These are phyloP conservation scores for Penicillium samsonianum DNA, from an alignment of 495 filamentous ascomycete genomes.

Conservation along the genomic window DNA sequence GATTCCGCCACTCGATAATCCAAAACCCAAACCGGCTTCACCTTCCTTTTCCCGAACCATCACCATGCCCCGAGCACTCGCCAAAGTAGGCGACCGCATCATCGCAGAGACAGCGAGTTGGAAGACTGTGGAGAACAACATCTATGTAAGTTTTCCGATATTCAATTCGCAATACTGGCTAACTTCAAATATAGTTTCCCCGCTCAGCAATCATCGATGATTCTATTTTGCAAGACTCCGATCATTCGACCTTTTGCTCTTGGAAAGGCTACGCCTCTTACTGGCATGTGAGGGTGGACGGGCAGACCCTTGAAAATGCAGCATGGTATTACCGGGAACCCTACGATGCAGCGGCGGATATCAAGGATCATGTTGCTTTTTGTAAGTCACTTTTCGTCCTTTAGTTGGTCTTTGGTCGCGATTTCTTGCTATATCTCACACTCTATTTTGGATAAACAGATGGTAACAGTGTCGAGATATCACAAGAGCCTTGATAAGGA, in stretches of 20 bases:
- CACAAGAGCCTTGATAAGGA: background rate
- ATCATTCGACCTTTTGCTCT: background rate
- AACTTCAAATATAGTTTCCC: background rate
- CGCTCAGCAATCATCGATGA: constrained; percentile 1
- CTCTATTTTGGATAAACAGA: background rate
- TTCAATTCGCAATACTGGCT: background rate
- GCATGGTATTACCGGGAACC: constrained; percentile 70
- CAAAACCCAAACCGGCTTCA: no score
- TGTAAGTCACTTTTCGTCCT: constrained; percentile 49
- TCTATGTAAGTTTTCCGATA: background rate
- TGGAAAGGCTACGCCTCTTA: background rate
- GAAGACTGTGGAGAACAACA: background rate
- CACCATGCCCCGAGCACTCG: background rate
- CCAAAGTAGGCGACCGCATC: background rate
- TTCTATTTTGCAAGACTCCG: background rate
- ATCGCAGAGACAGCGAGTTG: background rate
- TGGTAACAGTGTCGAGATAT: background rate
- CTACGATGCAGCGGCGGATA: constrained; percentile 55
- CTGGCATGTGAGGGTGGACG: background rate
- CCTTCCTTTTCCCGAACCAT: no score
- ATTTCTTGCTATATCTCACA: background rate
- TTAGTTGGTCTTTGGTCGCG: no score
- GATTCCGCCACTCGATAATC: no score
- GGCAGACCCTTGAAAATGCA: constrained; percentile 54
- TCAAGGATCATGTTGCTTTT: constrained; percentile 67